Base-by-base conservation (phyloP, 1,139 yeast species). In the Wickerhamomyces sp. region DNA sequence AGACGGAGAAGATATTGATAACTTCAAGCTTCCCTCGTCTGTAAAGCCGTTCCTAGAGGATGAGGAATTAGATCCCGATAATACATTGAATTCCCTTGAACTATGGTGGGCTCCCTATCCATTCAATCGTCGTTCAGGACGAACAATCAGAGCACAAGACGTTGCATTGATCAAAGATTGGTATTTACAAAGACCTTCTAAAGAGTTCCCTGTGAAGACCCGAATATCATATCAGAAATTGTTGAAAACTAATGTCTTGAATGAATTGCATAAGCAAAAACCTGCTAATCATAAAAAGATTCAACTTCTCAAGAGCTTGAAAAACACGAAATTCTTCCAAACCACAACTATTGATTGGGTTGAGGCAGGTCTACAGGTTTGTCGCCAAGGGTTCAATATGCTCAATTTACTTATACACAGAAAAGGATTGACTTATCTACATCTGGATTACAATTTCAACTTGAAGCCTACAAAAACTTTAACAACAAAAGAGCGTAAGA, bases 261-360 rank as follows among this genome's bases (percentile, higher is more conserved):
- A 87, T 56, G 86, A 84, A 40, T 65, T 92, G 28, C 86, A 80
- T 48, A 56, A 57, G 28, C 64, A 66, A 17, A 59, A 63, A 29
- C 58, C 69, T 7, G 54, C 61, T 6, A 63, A 60, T 21, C 71
- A 67, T 32, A 70, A 70, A 41, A 82, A 78, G 50, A 67, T 74
- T 8, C 74, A 77, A 30, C 63, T 92, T n/a, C 60, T 92, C 32
- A 78, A 78, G 47, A 73, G 80, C 31, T 71, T 94, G 46, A 79
- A 78, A 45, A 70, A 74, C 31, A 92, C 98, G 0, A 89, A 87
- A 52, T 94, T 78, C 59, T 94, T 94, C 63, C 96, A 89, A 55
- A 84, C 85, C 54, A 92, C 98, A 0, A 74, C 89, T 0, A 81
- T 92, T 37, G 98, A 92, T 60, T 94, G 99, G 99, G 94, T 92